Percentiles rank a stretch among this genome's conserved stretches.
Evolutionary conservation across 2,329 filamentous ascomycete species (phyloP).

Genomic region (Diplodia seriata): DNA sequence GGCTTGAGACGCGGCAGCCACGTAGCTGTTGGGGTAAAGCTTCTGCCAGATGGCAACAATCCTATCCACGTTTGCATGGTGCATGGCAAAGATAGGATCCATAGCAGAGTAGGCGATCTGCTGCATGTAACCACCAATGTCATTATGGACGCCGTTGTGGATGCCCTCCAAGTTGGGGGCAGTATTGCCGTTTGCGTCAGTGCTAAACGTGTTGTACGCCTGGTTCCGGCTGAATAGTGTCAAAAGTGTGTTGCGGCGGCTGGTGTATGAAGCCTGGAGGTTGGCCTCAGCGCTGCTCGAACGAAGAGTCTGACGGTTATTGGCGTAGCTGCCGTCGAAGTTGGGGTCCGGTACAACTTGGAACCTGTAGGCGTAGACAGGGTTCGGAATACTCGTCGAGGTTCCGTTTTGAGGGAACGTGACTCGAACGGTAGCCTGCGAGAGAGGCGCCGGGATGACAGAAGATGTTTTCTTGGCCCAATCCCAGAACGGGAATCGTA

Average conservation of each 20-base stretch:
- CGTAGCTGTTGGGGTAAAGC: conserved; percentile 73
- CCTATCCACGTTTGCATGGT: conserved; percentile 48
- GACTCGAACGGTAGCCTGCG: conserved; percentile 46
- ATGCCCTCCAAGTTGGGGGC: conserved; percentile 34
- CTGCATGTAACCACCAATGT: conserved; percentile 58
- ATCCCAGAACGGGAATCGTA: conserved; percentile 55
- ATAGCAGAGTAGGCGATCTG: conserved; percentile 75
- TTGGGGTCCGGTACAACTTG: conserved; percentile 35
- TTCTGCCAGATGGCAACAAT: conserved; percentile 79
- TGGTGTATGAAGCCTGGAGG: conserved; percentile 29
- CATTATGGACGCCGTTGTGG: conserved; percentile 42
- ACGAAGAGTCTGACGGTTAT: conserved; percentile 53
- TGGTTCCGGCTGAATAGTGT: conserved; percentile 34
- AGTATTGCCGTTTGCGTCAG: conserved; percentile 33
- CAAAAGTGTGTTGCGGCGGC: conserved; percentile 34
- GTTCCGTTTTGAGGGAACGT: conserved; percentile 46
- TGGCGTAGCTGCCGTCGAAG: conserved; percentile 45
- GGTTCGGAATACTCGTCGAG: conserved; percentile 43
- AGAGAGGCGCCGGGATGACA: conserved; percentile 42
- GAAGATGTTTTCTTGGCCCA: conserved; percentile 48
- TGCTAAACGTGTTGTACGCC: conserved; percentile 34
- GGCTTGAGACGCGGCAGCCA: conserved; percentile 55
- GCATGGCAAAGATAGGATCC: conserved; percentile 67
- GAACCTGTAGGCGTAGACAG: conserved; percentile 48
- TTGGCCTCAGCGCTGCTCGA: conserved; percentile 38